These are phyloP conservation scores for Boletus subparvulus DNA, from an alignment of 768 basidiomycete genomes.

Conservation along the genomic window DNA sequence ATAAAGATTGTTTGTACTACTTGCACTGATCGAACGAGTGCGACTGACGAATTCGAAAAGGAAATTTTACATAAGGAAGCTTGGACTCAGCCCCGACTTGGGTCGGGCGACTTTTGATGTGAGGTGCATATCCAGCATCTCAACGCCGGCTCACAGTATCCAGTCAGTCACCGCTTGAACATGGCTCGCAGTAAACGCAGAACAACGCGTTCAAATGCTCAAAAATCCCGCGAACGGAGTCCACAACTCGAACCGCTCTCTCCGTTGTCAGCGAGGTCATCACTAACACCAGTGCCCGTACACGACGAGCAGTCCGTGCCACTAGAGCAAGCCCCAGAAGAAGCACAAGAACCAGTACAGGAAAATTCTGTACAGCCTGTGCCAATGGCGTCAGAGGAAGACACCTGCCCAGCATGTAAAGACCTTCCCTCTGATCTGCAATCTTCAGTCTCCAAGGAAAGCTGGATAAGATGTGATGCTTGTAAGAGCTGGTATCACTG, in stretches of 20 bases:
- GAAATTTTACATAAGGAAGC: constrained; percentile 29
- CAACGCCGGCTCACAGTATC: constrained; percentile 9
- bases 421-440: constrained; percentile 30
- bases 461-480: constrained; percentile 80
- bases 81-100: neutral
- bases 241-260: constrained; percentile 34
- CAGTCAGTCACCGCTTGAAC: constrained; percentile 6
- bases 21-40: neutral
- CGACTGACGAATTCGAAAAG: constrained; percentile 3
- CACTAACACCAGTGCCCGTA: constrained; percentile 27
- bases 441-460: constrained; percentile 56
- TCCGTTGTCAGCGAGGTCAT: constrained; percentile 31
- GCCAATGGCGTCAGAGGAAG: constrained; percentile 25
- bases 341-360: constrained; percentile 16
- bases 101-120: constrained; percentile 11
- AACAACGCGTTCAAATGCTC: constrained; percentile 37
- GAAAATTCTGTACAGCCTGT: constrained; percentile 9
- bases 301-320: constrained; percentile 16
- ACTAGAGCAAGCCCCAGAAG: constrained; percentile 17
- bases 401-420: constrained; percentile 54
- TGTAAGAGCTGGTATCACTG: constrained; percentile 86
- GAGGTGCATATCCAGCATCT: constrained; percentile 9
- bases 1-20: neutral
- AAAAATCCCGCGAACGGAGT: constrained; percentile 36
- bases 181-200: constrained; percentile 51